Percentiles rank a stretch among this genome's conserved stretches.
phyloP scores from a whole-genome alignment of 2,329 filamentous ascomycete species.

The Fonsecaea monophora region DNA sequence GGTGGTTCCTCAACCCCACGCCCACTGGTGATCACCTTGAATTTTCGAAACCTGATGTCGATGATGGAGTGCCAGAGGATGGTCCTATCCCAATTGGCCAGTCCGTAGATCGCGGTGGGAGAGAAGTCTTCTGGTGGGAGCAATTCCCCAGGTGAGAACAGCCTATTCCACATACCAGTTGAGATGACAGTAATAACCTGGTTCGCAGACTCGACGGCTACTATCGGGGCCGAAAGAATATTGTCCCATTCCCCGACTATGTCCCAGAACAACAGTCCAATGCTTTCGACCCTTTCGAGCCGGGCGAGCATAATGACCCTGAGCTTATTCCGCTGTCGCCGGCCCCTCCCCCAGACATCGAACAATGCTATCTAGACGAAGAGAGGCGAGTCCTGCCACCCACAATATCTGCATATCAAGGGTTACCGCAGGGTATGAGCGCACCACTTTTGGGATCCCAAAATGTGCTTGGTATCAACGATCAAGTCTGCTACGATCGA shows the following conservation, averaged over 20 bases:
- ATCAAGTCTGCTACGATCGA: slow-evolving; percentile 70
- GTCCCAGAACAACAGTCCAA: slow-evolving; percentile 34
- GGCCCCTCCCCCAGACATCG: slow-evolving; percentile 4
- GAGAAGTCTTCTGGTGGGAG: slow-evolving; percentile 42
- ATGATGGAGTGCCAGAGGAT: slow-evolving; percentile 8
- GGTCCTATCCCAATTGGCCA: slow-evolving; percentile 36
- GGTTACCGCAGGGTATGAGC: slow-evolving; percentile 37
- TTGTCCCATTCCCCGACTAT: slow-evolving; percentile 34
- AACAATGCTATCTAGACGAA: slow-evolving; percentile 35
- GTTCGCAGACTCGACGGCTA: slow-evolving; percentile 30
- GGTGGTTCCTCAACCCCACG: slow-evolving; percentile 14
- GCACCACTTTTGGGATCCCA: slow-evolving; percentile 69
- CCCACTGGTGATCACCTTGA: not conserved
- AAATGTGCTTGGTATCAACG: slow-evolving; percentile 65
- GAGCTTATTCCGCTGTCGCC: slow-evolving; percentile 18
- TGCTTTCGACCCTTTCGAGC: slow-evolving; percentile 21
- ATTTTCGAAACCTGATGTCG: slow-evolving; percentile 5
- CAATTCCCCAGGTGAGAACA: slow-evolving; percentile 35
- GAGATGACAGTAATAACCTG: not conserved
- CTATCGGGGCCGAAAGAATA: slow-evolving; percentile 33
- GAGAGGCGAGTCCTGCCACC: slow-evolving; percentile 32
- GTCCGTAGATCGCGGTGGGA: slow-evolving; percentile 28
- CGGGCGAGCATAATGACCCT: slow-evolving; percentile 11
- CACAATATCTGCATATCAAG: slow-evolving; percentile 33
- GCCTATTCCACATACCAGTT: not conserved